These are phyloP conservation scores for Coemansia reversa DNA, from an alignment of 192 early-diverging fungal species.

Conservation along the genomic window DNA sequence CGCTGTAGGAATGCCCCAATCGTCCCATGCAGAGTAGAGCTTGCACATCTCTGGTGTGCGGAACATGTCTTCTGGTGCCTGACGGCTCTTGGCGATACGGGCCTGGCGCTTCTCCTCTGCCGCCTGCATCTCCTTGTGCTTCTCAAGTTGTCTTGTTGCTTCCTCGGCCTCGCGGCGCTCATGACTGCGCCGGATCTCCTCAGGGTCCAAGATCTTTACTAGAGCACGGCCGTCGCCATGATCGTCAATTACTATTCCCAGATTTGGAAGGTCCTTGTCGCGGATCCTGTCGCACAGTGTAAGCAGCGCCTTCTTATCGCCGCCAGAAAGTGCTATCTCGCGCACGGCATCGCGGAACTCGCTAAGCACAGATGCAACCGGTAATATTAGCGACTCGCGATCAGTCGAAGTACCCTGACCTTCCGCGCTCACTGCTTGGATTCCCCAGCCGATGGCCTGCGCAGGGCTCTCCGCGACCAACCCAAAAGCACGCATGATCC, in stretches of 20 bases:
- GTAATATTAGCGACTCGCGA: slow-evolving; percentile 67
- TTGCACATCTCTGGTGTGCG: slow-evolving; percentile 57
- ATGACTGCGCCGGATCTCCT: slow-evolving; percentile 64
- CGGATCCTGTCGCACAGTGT: slow-evolving; percentile 82
- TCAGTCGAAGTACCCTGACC: slow-evolving; percentile 18
- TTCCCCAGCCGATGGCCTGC: slow-evolving; percentile 69
- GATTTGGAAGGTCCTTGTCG: slow-evolving; percentile 80
- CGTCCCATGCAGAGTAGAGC: slow-evolving; percentile 77
- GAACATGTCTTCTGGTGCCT: slow-evolving; percentile 82
- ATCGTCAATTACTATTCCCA: slow-evolving; percentile 93
- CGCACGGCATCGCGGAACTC: slow-evolving; percentile 88
- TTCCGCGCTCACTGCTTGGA: slow-evolving; percentile 20
- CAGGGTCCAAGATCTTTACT: slow-evolving; percentile 84
- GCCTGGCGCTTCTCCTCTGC: slow-evolving; percentile 67
- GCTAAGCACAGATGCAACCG: slow-evolving; percentile 77
- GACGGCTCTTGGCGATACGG: slow-evolving; percentile 74
- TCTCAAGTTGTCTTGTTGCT: slow-evolving; percentile 62
- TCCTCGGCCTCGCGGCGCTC: slow-evolving; percentile 66
- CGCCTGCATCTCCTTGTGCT: slow-evolving; percentile 60
- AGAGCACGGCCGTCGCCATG: slow-evolving; percentile 91
- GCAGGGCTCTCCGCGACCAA: slow-evolving; percentile 61
- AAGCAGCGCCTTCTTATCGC: slow-evolving; percentile 63
- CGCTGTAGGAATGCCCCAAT: slow-evolving; percentile 82
- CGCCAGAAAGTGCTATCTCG: slow-evolving; percentile 60
- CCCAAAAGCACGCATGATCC: slow-evolving; percentile 83